Base-by-base conservation (phyloP, 148 eudicot genomes). In the Fagopyrum homotropicum region DNA sequence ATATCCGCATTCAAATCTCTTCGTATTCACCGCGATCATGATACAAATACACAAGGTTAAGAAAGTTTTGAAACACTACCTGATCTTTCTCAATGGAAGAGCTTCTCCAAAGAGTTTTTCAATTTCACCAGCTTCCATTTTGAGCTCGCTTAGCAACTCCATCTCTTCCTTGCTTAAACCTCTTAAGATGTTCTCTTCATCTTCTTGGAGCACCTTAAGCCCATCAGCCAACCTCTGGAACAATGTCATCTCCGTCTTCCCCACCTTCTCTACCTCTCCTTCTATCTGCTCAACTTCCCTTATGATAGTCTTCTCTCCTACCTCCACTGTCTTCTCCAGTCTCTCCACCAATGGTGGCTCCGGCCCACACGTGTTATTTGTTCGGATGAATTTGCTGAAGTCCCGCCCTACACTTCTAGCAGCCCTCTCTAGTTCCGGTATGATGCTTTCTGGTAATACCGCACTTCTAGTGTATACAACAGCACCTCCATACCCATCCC, bases 401-500 rank as follows among this genome's bases (percentile, higher is more conserved):
- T 90, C 86, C 17, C 94, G 88, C 12, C 99, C 99, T 6, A 95
- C 89, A n/a, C 80, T 88, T 78, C 74, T 77, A 61, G 99, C 88
- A 63, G 99, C 93, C 63, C 49, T 87, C 75, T 92, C 84, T 57
- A 95, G 80, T 56, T 88, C 88, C 26, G 97, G 98, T 52, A 95
- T 75, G 4, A 92, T 89, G 78, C 82, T 86, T 82, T 89, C 86
- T 6, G 99, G 99, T 72, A 95, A 72, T 70, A 84, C 87, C 76
- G 89, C 70, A 80, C 92, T 90, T 84, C 98, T 87, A 15, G 99
- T 95, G 87, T 95, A 95, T 51, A 95, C 54, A 49, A 95, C 83
- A 57, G 99, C 87, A 3, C 99, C 99, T 48, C 99, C 99, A 59
- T 95, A 95, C 22, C 99, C 99, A 80, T 95, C 98, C 99, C 99